Evolutionary conservation across 257 asterid genomes (phyloP).

Genomic region (Lycium ferocissimum): DNA sequence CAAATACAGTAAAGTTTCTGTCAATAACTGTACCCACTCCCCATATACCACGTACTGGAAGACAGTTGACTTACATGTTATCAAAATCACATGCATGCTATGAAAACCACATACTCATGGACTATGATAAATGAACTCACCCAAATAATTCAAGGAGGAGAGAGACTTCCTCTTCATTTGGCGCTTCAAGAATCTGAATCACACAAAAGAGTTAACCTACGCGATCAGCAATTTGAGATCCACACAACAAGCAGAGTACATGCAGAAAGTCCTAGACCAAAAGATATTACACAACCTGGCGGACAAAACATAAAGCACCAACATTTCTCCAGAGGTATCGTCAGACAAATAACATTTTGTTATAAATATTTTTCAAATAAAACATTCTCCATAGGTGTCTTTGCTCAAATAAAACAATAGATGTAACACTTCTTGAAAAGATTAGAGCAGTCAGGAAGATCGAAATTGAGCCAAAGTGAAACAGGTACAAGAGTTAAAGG

Average conservation of each 20-base stretch:
- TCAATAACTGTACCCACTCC: background rate
- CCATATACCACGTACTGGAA: background rate
- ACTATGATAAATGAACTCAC: constrained; percentile 51
- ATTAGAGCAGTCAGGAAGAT: background rate
- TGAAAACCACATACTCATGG: constrained; percentile 8
- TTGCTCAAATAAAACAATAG: background rate
- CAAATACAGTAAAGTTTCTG: background rate
- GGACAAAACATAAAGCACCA: background rate
- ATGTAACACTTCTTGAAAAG: background rate
- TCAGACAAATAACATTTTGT: constrained; percentile 1
- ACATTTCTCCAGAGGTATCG: constrained; percentile 1
- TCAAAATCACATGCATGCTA: constrained; percentile 17
- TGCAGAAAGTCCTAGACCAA: background rate
- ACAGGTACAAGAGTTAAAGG: background rate
- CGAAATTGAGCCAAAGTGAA: constrained; percentile 8
- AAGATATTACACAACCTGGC: background rate
- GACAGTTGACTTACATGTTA: background rate
- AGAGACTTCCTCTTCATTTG: constrained; percentile 91
- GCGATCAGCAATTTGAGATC: constrained; percentile 28
- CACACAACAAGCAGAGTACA: background rate
- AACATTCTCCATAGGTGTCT: background rate
- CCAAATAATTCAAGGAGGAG: constrained; percentile 84
- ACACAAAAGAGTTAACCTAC: constrained; percentile 39
- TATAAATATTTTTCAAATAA: background rate
- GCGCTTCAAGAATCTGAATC: constrained; percentile 88